These are phyloP conservation scores for Catunica adiposa DNA, from an alignment of 2,329 filamentous ascomycete species.

Conservation along the genomic window DNA sequence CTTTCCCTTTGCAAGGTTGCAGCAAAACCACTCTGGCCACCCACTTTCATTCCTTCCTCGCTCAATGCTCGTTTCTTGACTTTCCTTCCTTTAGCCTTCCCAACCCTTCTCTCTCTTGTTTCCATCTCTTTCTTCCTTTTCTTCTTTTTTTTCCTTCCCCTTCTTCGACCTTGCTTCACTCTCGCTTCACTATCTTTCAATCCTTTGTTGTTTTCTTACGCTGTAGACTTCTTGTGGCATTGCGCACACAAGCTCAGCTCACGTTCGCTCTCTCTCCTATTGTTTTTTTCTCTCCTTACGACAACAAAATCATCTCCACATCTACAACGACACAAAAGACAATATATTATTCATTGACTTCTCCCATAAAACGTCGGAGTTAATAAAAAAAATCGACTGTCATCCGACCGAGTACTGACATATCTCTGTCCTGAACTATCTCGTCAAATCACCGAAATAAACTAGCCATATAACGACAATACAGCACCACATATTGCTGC, in stretches of 20 bases:
- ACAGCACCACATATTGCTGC: too few species aligned
- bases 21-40: constrained; percentile 9
- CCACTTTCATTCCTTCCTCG: constrained; percentile 11
- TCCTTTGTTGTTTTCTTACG: constrained; percentile 7
- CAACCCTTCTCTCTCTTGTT: constrained; percentile 6
- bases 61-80: constrained; percentile 2
- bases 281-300: constrained; percentile 4
- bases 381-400: background rate
- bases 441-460: too few species aligned
- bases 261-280: constrained; percentile 1
- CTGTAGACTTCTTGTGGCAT: background rate
- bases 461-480: too few species aligned
- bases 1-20: constrained; percentile 4
- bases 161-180: constrained; percentile 3
- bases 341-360: background rate
- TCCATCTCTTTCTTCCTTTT: constrained; percentile 9
- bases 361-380: background rate
- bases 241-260: constrained; percentile 5
- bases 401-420: background rate
- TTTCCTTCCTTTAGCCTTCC: constrained; percentile 8
- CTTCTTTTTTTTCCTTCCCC: constrained; percentile 9
- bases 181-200: constrained; percentile 3
- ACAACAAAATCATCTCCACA: background rate
- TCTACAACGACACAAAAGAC: background rate
- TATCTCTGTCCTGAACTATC: background rate